Evolutionary conservation across 2,329 filamentous ascomycete species (phyloP).

Genomic region (Ilyonectria mors-panacis): DNA sequence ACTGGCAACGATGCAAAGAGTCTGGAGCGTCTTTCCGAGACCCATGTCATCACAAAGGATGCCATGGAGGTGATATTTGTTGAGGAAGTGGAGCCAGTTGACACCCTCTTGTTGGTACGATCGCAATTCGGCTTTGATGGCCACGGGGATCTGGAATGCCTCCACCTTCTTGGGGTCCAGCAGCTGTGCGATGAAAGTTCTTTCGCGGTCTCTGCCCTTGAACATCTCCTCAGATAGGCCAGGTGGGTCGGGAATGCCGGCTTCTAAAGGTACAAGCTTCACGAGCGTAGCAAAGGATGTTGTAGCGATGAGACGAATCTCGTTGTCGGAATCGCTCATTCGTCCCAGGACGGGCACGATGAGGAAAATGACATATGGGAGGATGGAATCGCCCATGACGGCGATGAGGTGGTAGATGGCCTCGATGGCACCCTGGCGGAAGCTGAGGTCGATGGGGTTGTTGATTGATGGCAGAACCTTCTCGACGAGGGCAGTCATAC

Average conservation of each 20-base stretch:
- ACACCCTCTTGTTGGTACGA: conserved; percentile 99
- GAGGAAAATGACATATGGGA: conserved; percentile 98
- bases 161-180: conserved; percentile 98
- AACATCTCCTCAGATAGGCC: conserved; percentile 91
- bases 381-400: conserved; percentile 95
- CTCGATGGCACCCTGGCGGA: conserved; percentile 94
- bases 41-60: conserved; percentile 99
- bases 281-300: conserved; percentile 98
- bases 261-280: conserved; percentile 96
- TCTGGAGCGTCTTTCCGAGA: conserved; percentile 96
- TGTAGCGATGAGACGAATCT: conserved; percentile 93
- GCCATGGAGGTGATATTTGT: conserved; percentile 96
- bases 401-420: conserved; percentile 97
- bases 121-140: conserved; percentile 95
- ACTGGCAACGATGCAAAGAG: conserved; percentile 96
- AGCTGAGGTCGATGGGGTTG: conserved; percentile 89
- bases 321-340: conserved; percentile 98
- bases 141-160: conserved; percentile 91
- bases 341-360: conserved; percentile 96
- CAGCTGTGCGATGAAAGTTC: conserved; percentile 97
- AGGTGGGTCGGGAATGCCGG: conserved; percentile 96
- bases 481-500: conserved; percentile 96
- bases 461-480: conserved; percentile 92
- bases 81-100: conserved; percentile 98
- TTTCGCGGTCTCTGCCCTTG: conserved; percentile 91